These are phyloP conservation scores for Metschnikowia bowlesiae DNA, from an alignment of 805 yeast species.

Conservation along the genomic window DNA sequence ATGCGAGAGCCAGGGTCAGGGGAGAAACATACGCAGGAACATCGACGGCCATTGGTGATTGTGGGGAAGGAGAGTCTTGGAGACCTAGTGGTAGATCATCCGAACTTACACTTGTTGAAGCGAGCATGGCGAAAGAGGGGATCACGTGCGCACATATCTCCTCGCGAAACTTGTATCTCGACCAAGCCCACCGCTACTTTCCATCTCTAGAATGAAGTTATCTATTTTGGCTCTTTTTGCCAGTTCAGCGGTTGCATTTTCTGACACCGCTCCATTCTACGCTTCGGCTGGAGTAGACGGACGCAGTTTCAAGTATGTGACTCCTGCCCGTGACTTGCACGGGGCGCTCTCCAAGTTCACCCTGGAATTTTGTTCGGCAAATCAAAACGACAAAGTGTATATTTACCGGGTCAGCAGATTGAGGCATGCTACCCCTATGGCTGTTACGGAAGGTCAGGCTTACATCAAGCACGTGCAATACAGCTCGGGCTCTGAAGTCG, in stretches of 20 bases:
- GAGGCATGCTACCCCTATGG: constrained; percentile 4
- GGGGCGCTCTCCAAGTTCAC: constrained; percentile 16
- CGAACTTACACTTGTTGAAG: not conserved
- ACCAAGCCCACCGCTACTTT: not conserved
- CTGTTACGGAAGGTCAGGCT: not conserved
- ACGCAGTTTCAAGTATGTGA: constrained; percentile 18
- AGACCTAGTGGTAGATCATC: not conserved
- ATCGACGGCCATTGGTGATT: constrained; percentile 14
- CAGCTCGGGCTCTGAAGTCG: constrained; percentile 11
- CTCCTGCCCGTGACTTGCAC: constrained; percentile 19
- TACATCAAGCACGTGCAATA: constrained; percentile 17
- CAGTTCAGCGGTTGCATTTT: constrained; percentile 15
- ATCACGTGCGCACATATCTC: constrained; percentile 9
- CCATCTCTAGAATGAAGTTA: constrained; percentile 9
- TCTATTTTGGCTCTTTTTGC: constrained; percentile 15
- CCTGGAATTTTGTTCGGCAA: constrained; percentile 17
- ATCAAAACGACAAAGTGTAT: constrained; percentile 15
- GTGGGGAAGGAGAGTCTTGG: not conserved
- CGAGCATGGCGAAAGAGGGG: not conserved
- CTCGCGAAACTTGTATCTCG: not conserved
- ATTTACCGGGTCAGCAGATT: constrained; percentile 26
- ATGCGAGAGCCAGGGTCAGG: not conserved
- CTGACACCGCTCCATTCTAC: constrained; percentile 18
- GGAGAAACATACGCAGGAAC: constrained; percentile 18
- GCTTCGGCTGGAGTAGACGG: constrained; percentile 8